These are phyloP conservation scores for Mrakia gelida DNA, from an alignment of 768 basidiomycete genomes.

Conservation along the genomic window DNA sequence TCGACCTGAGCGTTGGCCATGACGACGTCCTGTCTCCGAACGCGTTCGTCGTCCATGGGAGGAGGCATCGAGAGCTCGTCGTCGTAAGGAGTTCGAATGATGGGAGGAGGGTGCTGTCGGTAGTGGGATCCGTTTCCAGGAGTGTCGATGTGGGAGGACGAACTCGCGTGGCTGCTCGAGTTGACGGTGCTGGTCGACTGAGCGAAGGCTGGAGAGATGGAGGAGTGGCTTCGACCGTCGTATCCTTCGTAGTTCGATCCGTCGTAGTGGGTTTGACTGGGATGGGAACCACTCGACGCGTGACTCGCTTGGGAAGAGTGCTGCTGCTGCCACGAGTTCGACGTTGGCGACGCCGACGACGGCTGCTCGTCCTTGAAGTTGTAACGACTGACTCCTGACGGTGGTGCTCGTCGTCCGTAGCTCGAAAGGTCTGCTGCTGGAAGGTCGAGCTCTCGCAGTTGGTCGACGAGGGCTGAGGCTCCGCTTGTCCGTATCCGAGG, in stretches of 20 bases:
- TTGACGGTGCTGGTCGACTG: constrained; percentile 18
- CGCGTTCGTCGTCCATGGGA: constrained; percentile 14
- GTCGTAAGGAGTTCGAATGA: constrained; percentile 28
- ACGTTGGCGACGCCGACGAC: constrained; percentile 9
- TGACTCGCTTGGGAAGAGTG: constrained; percentile 5
- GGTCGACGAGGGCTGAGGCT: constrained; percentile 41
- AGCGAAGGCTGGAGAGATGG: background rate
- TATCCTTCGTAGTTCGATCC: background rate
- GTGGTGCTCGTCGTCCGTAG: constrained; percentile 40
- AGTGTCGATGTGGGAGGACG: constrained; percentile 15
- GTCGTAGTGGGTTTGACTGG: constrained; percentile 8
- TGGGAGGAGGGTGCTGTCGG: constrained; percentile 9
- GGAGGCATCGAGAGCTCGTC: constrained; percentile 31
- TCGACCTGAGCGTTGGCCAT: constrained; percentile 32
- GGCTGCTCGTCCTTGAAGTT: background rate
- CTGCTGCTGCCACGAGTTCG: background rate
- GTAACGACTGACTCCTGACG: constrained; percentile 29
- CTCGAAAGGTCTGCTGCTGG: constrained; percentile 44
- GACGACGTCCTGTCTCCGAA: constrained; percentile 33
- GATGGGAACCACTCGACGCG: background rate
- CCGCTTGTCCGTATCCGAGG: constrained; percentile 29
- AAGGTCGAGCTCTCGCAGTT: constrained; percentile 44
- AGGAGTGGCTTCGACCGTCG: background rate
- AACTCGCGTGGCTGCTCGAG: constrained; percentile 25
- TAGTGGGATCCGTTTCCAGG: background rate